Evolutionary conservation across 495 filamentous ascomycete species (phyloP).

Genomic region (Pyrenula aspistea): DNA sequence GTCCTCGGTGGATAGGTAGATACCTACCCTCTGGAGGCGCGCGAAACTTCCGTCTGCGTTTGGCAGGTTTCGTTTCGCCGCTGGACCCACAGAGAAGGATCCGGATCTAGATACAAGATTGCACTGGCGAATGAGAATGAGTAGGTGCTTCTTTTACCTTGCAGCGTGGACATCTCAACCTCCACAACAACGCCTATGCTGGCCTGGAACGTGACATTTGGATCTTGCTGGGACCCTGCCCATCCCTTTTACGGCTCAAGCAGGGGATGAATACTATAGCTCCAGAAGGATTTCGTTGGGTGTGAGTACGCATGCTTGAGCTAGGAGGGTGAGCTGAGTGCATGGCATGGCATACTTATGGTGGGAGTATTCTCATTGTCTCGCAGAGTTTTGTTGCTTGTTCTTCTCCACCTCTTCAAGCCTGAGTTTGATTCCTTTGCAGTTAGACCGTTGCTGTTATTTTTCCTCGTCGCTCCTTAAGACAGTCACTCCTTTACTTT

Average conservation of each 20-base stretch:
- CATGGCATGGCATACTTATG: background rate
- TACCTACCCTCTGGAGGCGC: background rate
- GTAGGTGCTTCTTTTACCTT: background rate
- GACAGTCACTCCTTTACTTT: slow-evolving; percentile 14
- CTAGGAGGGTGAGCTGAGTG: background rate
- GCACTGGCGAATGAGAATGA: background rate
- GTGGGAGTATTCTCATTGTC: background rate
- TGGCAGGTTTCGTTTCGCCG: background rate
- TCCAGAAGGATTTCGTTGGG: no score
- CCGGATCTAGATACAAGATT: background rate
- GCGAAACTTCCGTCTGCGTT: background rate
- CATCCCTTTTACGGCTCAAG: background rate
- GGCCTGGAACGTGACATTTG: background rate
- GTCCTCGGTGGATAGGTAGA: no score
- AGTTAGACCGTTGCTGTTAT: background rate
- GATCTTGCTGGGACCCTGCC: background rate
- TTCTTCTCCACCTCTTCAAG: background rate
- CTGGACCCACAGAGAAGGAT: background rate
- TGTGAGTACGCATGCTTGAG: no score
- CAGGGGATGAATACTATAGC: no score
- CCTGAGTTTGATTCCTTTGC: background rate
- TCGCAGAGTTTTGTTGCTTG: background rate
- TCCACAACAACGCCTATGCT: background rate
- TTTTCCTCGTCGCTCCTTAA: slow-evolving; percentile 2
- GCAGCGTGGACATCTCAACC: background rate